phyloP scores from a whole-genome alignment of 163 green algal species.

The Scenedesmus sp. region DNA sequence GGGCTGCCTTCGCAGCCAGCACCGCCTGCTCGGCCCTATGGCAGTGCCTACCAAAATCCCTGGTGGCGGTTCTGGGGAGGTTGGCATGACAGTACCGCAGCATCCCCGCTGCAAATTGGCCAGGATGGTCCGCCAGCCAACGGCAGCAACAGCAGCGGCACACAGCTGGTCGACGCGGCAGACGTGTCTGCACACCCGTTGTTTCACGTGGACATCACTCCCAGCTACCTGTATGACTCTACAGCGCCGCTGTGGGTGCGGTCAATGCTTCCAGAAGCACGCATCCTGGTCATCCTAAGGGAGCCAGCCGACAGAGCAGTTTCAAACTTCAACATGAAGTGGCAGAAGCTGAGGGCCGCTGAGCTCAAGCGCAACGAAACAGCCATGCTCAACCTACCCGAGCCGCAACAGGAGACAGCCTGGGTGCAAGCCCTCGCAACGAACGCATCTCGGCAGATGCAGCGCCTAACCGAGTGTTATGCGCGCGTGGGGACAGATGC shows the following conservation, averaged over 20 bases:
- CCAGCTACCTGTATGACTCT: conserved; percentile 35
- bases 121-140: background rate
- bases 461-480: conserved; percentile 7
- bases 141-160: background rate
- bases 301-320: conserved; percentile 36
- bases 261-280: conserved; percentile 32
- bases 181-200: background rate
- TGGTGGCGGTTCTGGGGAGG: conserved; percentile 42
- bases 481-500: background rate
- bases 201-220: conserved; percentile 43
- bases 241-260: conserved; percentile 9
- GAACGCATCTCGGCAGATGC: conserved; percentile 12
- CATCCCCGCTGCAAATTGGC: background rate
- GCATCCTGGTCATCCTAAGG: conserved; percentile 39
- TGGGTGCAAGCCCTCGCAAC: background rate
- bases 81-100: background rate
- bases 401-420: background rate
- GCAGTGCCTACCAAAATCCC: background rate
- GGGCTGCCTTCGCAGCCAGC: background rate
- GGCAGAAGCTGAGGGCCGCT: conserved; percentile 29
- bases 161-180: background rate
- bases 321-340: conserved; percentile 48
- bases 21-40: background rate
- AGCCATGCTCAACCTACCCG: background rate
- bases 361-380: background rate